These are phyloP conservation scores for Camelina sativa DNA, from an alignment of 345 rosid species.

Conservation along the genomic window DNA sequence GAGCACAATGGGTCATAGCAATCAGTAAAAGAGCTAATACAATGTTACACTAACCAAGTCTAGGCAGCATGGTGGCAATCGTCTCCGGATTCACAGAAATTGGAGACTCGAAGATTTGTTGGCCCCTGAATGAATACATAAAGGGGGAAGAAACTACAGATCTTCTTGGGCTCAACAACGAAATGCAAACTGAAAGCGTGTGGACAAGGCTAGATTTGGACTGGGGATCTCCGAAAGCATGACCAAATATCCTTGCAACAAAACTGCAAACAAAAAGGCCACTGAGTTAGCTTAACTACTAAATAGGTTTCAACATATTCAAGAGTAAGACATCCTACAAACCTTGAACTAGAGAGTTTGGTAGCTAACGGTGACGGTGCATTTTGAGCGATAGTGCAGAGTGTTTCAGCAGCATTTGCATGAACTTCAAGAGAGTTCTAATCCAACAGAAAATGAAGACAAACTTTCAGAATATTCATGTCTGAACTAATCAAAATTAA, in stretches of 20 bases:
- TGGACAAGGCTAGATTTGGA: constrained; percentile 94
- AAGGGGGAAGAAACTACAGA: constrained; percentile 73
- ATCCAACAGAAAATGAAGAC: constrained; percentile 20
- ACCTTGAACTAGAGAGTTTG: constrained; percentile 92
- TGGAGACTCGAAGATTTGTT: constrained; percentile 82
- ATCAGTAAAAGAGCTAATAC: no score
- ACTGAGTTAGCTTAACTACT: constrained; percentile 18
- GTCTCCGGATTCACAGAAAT: constrained; percentile 88
- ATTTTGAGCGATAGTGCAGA: constrained; percentile 88
- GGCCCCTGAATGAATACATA: constrained; percentile 83
- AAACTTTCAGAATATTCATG: constrained; percentile 15
- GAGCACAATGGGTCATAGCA: constrained; percentile 17
- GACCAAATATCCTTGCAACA: constrained; percentile 89
- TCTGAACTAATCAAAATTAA: constrained; percentile 6
- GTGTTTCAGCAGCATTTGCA: constrained; percentile 91
- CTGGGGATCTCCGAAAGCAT: constrained; percentile 87
- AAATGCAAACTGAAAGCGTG: constrained; percentile 95
- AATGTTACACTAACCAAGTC: constrained; percentile 67
- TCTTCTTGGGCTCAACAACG: constrained; percentile 94
- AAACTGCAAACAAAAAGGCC: constrained; percentile 58
- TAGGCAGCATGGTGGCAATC: constrained; percentile 89
- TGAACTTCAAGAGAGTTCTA: constrained; percentile 89
- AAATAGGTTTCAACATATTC: constrained; percentile 2
- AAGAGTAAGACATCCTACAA: constrained; percentile 33
- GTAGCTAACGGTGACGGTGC: constrained; percentile 88